phyloP scores from a whole-genome alignment of 2,329 filamentous ascomycete genomes.

The Ramichloridium luteum region DNA sequence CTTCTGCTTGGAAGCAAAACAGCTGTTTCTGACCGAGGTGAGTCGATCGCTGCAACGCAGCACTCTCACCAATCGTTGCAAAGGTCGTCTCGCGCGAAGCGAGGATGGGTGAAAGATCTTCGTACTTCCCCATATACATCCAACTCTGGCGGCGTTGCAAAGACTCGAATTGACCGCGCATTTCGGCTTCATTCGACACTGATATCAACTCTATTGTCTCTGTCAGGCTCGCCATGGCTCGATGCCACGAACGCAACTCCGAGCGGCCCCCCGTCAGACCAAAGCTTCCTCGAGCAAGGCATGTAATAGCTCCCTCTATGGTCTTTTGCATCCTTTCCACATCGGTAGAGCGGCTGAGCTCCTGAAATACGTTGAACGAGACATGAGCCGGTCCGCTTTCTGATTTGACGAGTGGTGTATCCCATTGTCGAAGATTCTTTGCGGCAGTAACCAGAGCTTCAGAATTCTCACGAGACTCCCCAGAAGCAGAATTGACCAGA shows the following conservation, averaged over 20 bases:
- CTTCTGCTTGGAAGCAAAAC: conserved; percentile 60
- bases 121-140: conserved; percentile 56
- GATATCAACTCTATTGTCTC: conserved; percentile 71
- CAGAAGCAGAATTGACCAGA: conserved; percentile 56
- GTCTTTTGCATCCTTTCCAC: conserved; percentile 6
- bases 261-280: conserved; percentile 1
- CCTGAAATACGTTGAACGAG: conserved; percentile 71
- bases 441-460: conserved; percentile 22
- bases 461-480: conserved; percentile 33
- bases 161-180: conserved; percentile 48
- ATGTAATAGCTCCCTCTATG: neutral
- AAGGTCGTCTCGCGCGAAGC: conserved; percentile 75
- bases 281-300: neutral
- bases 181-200: conserved; percentile 45
- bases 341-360: conserved; percentile 35
- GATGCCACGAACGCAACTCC: conserved; percentile 13
- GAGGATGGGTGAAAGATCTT: conserved; percentile 67
- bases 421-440: conserved; percentile 79
- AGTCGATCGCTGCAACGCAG: conserved; percentile 48
- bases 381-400: conserved; percentile 29
- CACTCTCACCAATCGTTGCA: conserved; percentile 62
- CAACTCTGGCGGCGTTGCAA: conserved; percentile 58
- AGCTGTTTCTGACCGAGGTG: conserved; percentile 51
- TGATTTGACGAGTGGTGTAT: conserved; percentile 59
- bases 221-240: conserved; percentile 58